Evolutionary conservation across 768 basidiomycete genomes (phyloP), one percentile per base, ranked within the genome.

Genomic region (Russula sp.): DNA sequence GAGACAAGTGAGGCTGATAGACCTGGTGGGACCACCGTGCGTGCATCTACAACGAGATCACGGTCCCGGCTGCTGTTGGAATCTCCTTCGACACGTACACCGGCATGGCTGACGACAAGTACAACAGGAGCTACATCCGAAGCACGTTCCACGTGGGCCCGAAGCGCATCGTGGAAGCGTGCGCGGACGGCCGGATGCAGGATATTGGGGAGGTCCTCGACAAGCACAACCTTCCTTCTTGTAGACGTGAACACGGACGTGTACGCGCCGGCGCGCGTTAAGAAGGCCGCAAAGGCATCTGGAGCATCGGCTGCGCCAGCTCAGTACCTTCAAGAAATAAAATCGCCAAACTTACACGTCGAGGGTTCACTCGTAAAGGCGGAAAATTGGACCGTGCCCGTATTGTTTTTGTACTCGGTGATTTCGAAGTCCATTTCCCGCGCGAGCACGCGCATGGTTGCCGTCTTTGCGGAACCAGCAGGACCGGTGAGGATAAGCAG

Each of bases 141-240:
- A 2, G 75, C 66, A 9, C 76, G 72, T 11, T 72, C 68, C 10
- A 86, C 80, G 50, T 93, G 79, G 1, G 81, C 72, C 54, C 84
- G 75, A 1, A 97, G 72, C 6, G 86, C 78, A 0, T 82, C 78
- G 70, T 94, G 93, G 72, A 96, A 95, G 9, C 82, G 81, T 14
- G 76, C 74, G 69, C 85, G 87, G 0, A 87, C 91, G 27, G 79
- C 75, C 6, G 77, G 73, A 74, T 94, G 92, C 5, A 92, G 77
- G 59, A 98, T 83, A 71, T 98, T 98, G 0, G 96, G 97, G 1
- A 99, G 80, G 61, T 95, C 90, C 74, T 95, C 92, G 8, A 97
- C 77, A 4, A 98, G 83, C 57, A 98, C 80, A 6, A 95, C 70
- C 39, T 66, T 75, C 76, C 55, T 63, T 35, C 49, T 57, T 9